Conservation (phyloP, 2,329 filamentous ascomycete genomes). For the Lachnellula subtilissima region DNA sequence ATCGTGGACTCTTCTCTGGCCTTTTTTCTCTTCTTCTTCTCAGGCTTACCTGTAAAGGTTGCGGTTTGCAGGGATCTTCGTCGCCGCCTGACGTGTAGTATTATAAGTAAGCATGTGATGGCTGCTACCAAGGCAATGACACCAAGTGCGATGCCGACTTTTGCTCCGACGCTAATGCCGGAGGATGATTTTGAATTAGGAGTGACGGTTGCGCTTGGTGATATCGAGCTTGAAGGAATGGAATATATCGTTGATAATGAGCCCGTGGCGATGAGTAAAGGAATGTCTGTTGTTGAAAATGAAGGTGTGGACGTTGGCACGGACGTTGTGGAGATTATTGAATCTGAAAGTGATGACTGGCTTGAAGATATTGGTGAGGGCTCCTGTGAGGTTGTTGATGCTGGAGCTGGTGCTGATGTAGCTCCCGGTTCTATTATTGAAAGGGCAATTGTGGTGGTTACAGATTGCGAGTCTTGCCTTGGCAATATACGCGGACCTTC, state of each 20-base stretch:
- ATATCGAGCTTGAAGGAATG: not conserved
- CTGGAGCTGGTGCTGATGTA: not conserved
- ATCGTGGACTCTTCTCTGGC: not conserved
- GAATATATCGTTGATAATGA: not conserved
- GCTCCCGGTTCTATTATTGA: not conserved
- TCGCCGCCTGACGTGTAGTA: slow-evolving; percentile 4
- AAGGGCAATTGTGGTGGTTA: not conserved
- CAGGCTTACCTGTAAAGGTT: not conserved
- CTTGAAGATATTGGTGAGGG: not conserved
- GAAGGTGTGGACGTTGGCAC: not conserved
- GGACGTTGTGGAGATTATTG: not conserved
- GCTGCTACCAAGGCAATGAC: slow-evolving; percentile 1
- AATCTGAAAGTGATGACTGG: not conserved
- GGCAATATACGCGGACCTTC: not conserved
- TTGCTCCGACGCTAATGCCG: slow-evolving; percentile 7
- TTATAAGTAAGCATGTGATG: not conserved
- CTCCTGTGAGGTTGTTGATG: not conserved
- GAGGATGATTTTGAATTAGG: not conserved
- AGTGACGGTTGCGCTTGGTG: not conserved
- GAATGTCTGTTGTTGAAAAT: not conserved
- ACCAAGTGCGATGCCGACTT: slow-evolving; percentile 11
- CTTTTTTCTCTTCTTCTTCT: not conserved
- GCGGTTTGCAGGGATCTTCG: not conserved
- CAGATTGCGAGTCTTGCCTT: not conserved
- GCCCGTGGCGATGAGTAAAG: not conserved